These are phyloP conservation scores for Tirmania nivea DNA, from an alignment of 495 filamentous ascomycete species.

Conservation along the genomic window DNA sequence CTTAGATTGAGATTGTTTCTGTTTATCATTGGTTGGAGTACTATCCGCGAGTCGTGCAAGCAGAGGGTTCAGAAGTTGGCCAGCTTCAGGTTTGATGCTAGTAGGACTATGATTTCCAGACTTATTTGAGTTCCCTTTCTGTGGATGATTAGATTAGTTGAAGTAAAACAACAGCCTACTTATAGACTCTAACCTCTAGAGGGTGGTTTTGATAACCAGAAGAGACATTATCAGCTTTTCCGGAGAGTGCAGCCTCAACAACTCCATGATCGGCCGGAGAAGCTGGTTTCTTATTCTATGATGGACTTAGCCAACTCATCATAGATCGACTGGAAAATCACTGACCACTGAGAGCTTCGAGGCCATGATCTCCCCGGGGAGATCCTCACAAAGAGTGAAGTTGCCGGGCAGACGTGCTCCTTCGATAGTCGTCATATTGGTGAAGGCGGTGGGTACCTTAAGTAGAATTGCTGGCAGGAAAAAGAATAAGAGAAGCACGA, in stretches of 20 bases:
- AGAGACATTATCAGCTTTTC: not conserved
- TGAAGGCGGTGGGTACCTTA: too few species aligned
- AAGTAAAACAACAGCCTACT: not conserved
- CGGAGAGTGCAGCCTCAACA: not conserved
- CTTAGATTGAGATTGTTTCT: not conserved
- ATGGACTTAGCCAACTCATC: slow-evolving; percentile 44
- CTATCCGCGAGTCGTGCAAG: not conserved
- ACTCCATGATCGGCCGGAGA: not conserved
- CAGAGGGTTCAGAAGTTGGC: not conserved
- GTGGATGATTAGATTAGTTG: not conserved
- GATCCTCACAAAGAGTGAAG: not conserved
- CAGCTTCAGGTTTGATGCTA: not conserved
- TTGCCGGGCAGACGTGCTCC: not conserved
- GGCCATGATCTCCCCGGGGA: not conserved
- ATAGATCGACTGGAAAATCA: slow-evolving; percentile 24
- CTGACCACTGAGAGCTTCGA: not conserved
- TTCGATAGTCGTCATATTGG: not conserved
- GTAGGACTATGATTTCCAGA: too few species aligned
- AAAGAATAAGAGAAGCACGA: too few species aligned
- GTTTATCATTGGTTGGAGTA: not conserved
- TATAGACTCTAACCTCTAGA: not conserved
- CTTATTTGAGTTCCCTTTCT: too few species aligned
- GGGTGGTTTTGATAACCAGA: not conserved
- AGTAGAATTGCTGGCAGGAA: too few species aligned
- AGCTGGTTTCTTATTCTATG: slow-evolving; percentile 16